Base-by-base conservation (phyloP, 768 basidiomycete species). In the Psilocybe cubensis region DNA sequence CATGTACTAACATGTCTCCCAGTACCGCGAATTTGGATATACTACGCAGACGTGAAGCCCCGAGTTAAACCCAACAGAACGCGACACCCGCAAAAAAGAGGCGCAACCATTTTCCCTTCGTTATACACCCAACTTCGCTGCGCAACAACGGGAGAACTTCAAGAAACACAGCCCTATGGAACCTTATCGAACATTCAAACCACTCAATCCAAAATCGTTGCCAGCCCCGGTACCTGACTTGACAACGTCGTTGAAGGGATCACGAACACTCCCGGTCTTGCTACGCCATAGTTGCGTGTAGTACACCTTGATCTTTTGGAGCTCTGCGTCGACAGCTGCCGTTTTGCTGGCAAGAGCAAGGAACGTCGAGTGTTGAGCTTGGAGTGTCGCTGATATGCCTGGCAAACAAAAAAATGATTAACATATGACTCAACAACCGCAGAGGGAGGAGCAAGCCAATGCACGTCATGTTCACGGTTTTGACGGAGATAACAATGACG, bases 251-350 rank as follows among this genome's bases (percentile, higher is more conserved):
- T 87, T 85, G 68, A 94, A 94, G 7, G 92, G 92, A 69, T 94
- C 91, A 57, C 92, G 78, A 71, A 87, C 85, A 63, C 91, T 93
- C 27, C 92, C 92, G 14, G 89, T 93, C 69, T 87, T 86, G 17
- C 83, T 78, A 11, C 89, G 84, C 89, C 90, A 94, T 5, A 92
- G 74, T 63, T 91, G 88, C 0, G 87, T 88, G 62, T 92, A 92
- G 10, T 88, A 68, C 9, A 76, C 71, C 68, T 92, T 92, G 63
- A 94, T 81, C 73, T 87, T 88, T 66, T 91, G 87, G 23, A 94
- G 68, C 63, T 92, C 89, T 2, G 81, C 80, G 57, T 94, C 87
- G 1, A 92, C 73, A 3, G 84, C 77, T 17, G 92, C 91, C 2
- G 89, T 89, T 70, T 86, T 91, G 59, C 80, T 83, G 6, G 92